Evolutionary conservation across 1,139 yeast species (phyloP), one percentile per base, ranked within the genome.

Genomic region (Yamadazyma jaroonii): DNA sequence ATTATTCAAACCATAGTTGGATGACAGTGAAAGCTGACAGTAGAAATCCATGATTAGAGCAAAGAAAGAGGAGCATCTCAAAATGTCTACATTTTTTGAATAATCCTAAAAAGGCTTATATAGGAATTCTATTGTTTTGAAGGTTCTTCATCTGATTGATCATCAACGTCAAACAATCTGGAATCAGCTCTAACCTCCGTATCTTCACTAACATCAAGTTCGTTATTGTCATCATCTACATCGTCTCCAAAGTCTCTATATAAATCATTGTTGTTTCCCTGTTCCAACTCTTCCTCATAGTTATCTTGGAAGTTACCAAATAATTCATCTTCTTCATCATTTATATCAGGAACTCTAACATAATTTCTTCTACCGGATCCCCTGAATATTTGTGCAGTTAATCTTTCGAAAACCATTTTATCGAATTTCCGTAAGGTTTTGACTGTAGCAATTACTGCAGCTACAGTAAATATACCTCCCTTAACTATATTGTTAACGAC

Each of bases 401-500:
- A 48, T 53, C 60, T 65, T 25, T 66, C 72, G 23, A 72, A 50
- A 29, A 71, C 36, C 27, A 58, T 51, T 24, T 53, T 48, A 47
- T 71, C 76, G 22, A 70, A 37, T 36, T 63, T 64, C 11, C 61
- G 47, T 2, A 71, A 35, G 1, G 73, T 63, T 40, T 66, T 64
- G 32, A 72, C 47, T 17, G 64, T 55, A 23, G 79, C 77, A 29
- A 69, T 52, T 0, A 67, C 40, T 0, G 72, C 67, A 3, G 80
- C 77, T 20, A 63, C 67, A 2, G 66, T 71, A 20, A 79, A 70
- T 12, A 84, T 76, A 2, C 86, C 85, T 10, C 79, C 77, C 50
- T 68, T 74, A 3, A 84, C 84, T 25, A 83, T 70, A 10, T 56
- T 49, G 48, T 84, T 84, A 3, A 84, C 84, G 11, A 74, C 73